Base-by-base conservation (phyloP, 2,329 filamentous ascomycete genomes). In the Pezicula carpinea region DNA sequence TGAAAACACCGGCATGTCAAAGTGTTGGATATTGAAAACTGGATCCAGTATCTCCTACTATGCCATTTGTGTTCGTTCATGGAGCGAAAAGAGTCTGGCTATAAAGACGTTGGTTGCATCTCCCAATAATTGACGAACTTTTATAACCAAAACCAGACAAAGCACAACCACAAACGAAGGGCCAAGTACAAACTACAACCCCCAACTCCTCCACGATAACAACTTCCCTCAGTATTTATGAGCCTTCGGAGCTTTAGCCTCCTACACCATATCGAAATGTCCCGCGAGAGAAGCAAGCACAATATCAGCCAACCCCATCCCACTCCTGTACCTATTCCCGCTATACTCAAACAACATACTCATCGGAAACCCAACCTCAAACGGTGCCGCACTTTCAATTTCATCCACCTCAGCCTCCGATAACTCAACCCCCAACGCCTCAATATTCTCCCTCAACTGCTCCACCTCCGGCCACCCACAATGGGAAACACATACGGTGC, bases 401-500 rank as follows among this genome's bases (percentile, higher is more conserved):
- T 74, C 67, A 11, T 70, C 60, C 29, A 83, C 73, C 39, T 83
- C 74, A 51, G 77, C 66, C 1, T 65, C 54, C 0, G 69, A 70
- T n/a, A 83, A 65, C 48, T 69, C 65, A 49, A 82, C 64, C 15
- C 66, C 66, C 19, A 82, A 61, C 1, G 75, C 73, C 51, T 75
- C 67, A 54, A 82, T 76, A 56, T 79, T 82, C 44, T 67, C 69
- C 49, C 76, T 69, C 6, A 83, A 60, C 58, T 83, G 77, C 54
- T 78, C 72, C 26, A 81, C 60, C 78, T 82, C 5, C 78, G 66
- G 0, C 74, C 75, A 1, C 79, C 79, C 3, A 80, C 67, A 34
- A 83, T 72, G 0, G 80, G 79, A 54, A 80, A 79, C 3, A 81
- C 71, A 56, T 79, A 71, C 1, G 76, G 72, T 2, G 72, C 66